A percentile compares a stretch with the other conserved stretches of the same genome.
Conservation (phyloP, 768 basidiomycete species). For the Crepidotus variabilis region DNA sequence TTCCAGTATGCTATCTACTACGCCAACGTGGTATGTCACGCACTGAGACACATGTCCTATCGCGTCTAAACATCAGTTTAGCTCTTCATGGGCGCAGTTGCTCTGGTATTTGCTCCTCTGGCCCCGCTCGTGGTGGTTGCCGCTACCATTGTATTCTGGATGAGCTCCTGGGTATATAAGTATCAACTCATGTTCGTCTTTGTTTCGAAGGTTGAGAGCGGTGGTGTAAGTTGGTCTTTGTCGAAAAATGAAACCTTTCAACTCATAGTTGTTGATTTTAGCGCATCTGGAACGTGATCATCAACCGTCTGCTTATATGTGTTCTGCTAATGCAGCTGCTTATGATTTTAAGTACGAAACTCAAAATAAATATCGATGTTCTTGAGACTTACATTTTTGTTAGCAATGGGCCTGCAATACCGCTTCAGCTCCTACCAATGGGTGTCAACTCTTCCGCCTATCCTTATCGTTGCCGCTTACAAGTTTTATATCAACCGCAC, state of each 20-base stretch:
- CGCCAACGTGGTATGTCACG: conserved; percentile 51
- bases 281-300: conserved; percentile 92
- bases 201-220: conserved; percentile 85
- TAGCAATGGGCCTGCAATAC: conserved; percentile 85
- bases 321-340: conserved; percentile 84
- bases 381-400: conserved; percentile 7
- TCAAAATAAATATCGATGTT: background rate
- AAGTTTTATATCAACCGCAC: conserved; percentile 77
- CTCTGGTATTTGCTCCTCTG: conserved; percentile 89
- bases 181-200: conserved; percentile 97
- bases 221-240: conserved; percentile 61
- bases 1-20: conserved; percentile 87
- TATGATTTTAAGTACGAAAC: conserved; percentile 79
- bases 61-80: conserved; percentile 17
- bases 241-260: conserved; percentile 2
- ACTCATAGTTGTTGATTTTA: conserved; percentile 22
- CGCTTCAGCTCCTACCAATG: conserved; percentile 72
- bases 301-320: conserved; percentile 81
- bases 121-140: conserved; percentile 88
- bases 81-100: conserved; percentile 93
- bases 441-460: conserved; percentile 82
- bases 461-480: conserved; percentile 74
- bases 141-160: conserved; percentile 84
- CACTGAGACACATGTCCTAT: background rate
- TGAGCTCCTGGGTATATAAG: conserved; percentile 86